phyloP scores from a whole-genome alignment of 371 early-diverging fungal species.

The Syncephalis fuscata region DNA sequence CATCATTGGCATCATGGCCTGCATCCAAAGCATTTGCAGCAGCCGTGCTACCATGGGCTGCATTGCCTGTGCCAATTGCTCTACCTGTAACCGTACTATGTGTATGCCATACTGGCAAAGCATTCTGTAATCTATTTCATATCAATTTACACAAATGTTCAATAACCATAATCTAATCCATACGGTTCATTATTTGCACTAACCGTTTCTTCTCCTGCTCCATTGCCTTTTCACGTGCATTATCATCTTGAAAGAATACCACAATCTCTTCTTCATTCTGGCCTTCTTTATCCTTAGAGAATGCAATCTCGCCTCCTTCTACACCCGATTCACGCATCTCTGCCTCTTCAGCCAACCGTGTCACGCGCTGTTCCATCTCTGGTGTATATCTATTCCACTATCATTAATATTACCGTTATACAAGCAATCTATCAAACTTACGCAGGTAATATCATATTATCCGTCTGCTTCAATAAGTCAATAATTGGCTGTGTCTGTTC shows the following conservation, averaged over 20 bases:
- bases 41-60: not conserved
- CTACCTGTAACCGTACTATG: slow-evolving; percentile 47
- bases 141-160: not conserved
- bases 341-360: not conserved
- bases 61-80: not conserved
- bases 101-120: slow-evolving; percentile 65
- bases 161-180: not conserved
- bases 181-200: not conserved
- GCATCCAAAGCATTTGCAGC: not conserved
- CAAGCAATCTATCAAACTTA: slow-evolving; percentile 7
- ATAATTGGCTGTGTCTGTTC: slow-evolving; percentile 70
- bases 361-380: not conserved
- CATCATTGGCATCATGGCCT: slow-evolving; percentile 2
- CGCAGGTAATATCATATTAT: slow-evolving; percentile 49
- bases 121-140: slow-evolving; percentile 37
- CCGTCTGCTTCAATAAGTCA: slow-evolving; percentile 64
- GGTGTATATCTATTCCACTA: not conserved
- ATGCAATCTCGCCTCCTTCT: not conserved
- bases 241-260: slow-evolving; percentile 57
- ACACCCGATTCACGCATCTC: not conserved
- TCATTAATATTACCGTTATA: not conserved
- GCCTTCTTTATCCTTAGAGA: slow-evolving; percentile 22
- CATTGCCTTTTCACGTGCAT: slow-evolving; percentile 39
- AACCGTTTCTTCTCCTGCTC: slow-evolving; percentile 51
- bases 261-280: slow-evolving; percentile 13